Evolutionary conservation across 495 filamentous ascomycete genomes (phyloP), one percentile per base, ranked within the genome.

Genomic region (Aspergillus sclerotiicarbonarius): DNA sequence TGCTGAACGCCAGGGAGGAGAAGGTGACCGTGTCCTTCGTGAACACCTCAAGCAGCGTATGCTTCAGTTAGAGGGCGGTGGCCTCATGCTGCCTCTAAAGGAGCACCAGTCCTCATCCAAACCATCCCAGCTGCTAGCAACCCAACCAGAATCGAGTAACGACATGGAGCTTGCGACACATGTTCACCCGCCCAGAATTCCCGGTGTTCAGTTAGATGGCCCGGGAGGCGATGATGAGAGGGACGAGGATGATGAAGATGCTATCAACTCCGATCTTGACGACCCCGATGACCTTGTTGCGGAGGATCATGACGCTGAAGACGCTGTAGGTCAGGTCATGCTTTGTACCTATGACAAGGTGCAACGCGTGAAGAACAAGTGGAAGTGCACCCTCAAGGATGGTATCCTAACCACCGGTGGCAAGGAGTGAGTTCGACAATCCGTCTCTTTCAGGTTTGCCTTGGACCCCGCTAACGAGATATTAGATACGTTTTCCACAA

Each of bases 301-400:
- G 47, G 86, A 90, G 9, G 87, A 90, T 13, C 71, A 75, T n/a
- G 88, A 92, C 20, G 87, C 82, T 21, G 92, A 97, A 41, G 92
- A 96, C 53, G 87, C 92, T 16, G 81, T 80, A 5, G 85, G 84
- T 2, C 88, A 95, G 59, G 90, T 94, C 71, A 97, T 97, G 90
- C 84, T 98, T 39, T 98, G 94, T 78, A 96, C 94, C 65, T 98
- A 98, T 68, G 94, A 99, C 78, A 99, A 99, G 79, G 94, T 99
- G 18, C 92, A 97, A 73, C 82, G 94, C 51, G 95, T 97, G 57
- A 99, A 99, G 86, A 99, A 97, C 72, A 99, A 98, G 87, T 99
- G 94, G 94, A 99, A 99, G 86, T 99, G 94, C 76, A 90, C 89
- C 6, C 82, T 99, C 53, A 98, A 98, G 78, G 94, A 99, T 65